Evolutionary conservation across 345 rosid genomes (phyloP).

Genomic region (Mallotus nudiflorus): DNA sequence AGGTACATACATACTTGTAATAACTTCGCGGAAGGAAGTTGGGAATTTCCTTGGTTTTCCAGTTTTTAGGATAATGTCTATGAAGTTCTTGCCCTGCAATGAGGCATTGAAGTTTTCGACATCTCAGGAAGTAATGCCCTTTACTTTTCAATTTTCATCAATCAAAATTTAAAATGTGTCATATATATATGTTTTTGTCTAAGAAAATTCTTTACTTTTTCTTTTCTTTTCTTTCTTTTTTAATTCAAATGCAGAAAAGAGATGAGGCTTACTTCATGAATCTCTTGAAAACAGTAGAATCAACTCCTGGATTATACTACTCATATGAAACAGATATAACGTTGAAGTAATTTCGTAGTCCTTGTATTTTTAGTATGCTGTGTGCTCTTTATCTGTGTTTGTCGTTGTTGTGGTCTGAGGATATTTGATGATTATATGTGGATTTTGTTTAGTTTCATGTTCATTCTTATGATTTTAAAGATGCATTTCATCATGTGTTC

Average conservation of each 20-base stretch:
- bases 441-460: not conserved
- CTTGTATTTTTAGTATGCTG: conserved; percentile 4
- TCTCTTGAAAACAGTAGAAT: conserved; percentile 70
- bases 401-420: not conserved
- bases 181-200: not conserved
- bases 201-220: conserved; percentile 12
- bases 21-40: conserved; percentile 70
- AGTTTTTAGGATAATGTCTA: conserved; percentile 59
- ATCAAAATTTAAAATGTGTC: not conserved
- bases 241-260: conserved; percentile 69
- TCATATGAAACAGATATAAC: conserved; percentile 94
- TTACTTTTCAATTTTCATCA: not conserved
- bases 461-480: conserved; percentile 4
- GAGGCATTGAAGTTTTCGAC: conserved; percentile 63
- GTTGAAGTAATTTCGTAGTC: conserved; percentile 62
- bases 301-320: conserved; percentile 83
- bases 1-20: conserved; percentile 78
- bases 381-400: conserved; percentile 12
- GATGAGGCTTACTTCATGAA: conserved; percentile 79
- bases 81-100: conserved; percentile 81
- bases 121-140: conserved; percentile 66
- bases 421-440: conserved; percentile 6
- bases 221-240: no score
- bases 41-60: conserved; percentile 77
- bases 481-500: conserved; percentile 20